phyloP scores from a whole-genome alignment of 768 basidiomycete species.

The Gyrodon lividus region DNA sequence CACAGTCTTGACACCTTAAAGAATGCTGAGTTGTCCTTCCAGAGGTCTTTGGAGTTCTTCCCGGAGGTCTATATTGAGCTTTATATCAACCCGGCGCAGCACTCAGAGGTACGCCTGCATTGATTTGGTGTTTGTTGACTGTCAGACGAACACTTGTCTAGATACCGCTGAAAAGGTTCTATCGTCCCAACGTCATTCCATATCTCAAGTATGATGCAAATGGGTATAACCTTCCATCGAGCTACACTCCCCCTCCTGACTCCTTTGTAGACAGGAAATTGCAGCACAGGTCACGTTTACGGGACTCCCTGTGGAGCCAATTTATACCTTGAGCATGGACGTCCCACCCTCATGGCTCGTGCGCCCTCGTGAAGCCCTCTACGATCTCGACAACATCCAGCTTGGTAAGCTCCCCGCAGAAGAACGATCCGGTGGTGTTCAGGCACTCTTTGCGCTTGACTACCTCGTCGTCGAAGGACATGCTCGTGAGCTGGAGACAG shows the following conservation, averaged over 20 bases:
- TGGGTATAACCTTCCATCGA: constrained; percentile 46
- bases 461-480: constrained; percentile 94
- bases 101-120: constrained; percentile 57
- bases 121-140: neutral
- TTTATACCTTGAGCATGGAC: constrained; percentile 94
- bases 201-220: constrained; percentile 60
- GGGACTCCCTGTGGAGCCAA: constrained; percentile 77
- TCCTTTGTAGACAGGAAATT: constrained; percentile 51
- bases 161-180: constrained; percentile 92
- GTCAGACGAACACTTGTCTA: constrained; percentile 28
- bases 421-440: constrained; percentile 53
- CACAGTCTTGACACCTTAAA: neutral
- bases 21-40: neutral
- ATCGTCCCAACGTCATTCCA: constrained; percentile 70
- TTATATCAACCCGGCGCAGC: constrained; percentile 70
- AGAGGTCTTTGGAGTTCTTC: constrained; percentile 40
- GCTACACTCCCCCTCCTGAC: constrained; percentile 2
- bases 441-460: constrained; percentile 84
- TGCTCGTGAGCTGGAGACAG: constrained; percentile 68
- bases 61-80: constrained; percentile 70
- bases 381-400: constrained; percentile 96
- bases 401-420: constrained; percentile 60
- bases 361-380: constrained; percentile 80
- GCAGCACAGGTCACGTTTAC: constrained; percentile 62
- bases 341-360: constrained; percentile 92